phyloP scores from a whole-genome alignment of 2,329 filamentous ascomycete species.

The Hypoxylon sp. region DNA sequence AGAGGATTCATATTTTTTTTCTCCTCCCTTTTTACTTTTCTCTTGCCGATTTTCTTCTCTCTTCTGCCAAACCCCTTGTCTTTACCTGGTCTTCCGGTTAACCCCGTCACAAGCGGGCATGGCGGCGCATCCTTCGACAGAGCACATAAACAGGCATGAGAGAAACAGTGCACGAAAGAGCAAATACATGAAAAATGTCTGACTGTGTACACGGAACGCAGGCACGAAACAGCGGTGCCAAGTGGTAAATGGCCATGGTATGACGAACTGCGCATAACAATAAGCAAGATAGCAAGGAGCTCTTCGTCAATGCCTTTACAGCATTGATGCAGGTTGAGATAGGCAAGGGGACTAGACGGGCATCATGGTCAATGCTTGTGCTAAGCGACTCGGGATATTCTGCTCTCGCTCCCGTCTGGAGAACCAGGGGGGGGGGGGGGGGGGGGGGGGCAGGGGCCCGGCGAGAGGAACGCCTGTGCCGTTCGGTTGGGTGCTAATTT shows the following conservation, averaged over 20 bases:
- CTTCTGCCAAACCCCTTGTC: not conserved
- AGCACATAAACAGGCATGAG: not conserved
- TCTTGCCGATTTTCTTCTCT: no score
- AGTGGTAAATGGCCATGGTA: no score
- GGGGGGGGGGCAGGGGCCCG: no score
- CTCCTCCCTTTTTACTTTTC: not conserved
- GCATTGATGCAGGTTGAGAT: not conserved
- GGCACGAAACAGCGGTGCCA: not conserved
- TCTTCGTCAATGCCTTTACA: not conserved
- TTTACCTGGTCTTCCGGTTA: not conserved
- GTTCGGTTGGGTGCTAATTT: no score
- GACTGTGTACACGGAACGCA: not conserved
- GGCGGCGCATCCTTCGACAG: not conserved
- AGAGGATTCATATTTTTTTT: not conserved
- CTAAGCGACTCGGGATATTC: not conserved
- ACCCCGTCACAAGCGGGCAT: not conserved
- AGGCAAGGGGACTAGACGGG: not conserved
- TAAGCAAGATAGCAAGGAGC: not conserved
- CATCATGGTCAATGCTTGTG: slow-evolving; percentile 7
- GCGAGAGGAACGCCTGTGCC: no score
- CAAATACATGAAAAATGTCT: not conserved
- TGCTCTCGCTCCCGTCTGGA: not conserved
- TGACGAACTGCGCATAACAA: not conserved
- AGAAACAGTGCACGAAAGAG: no score
- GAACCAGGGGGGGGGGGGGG: not conserved